These are phyloP conservation scores for Pyricularia sp. DNA, from an alignment of 2,329 filamentous ascomycete genomes.

Conservation along the genomic window DNA sequence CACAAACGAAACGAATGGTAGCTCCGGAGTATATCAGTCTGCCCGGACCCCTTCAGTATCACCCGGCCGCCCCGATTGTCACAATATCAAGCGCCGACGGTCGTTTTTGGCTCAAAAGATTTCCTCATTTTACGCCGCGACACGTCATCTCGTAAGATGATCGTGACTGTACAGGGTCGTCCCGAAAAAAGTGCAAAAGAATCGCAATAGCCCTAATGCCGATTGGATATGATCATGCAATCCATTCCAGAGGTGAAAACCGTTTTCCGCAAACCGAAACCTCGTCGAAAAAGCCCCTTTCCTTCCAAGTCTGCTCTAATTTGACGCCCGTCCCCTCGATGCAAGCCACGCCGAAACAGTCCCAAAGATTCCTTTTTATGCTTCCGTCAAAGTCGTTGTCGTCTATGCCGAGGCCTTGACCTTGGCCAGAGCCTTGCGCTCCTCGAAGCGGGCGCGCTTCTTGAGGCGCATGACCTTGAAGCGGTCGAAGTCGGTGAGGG, in stretches of 20 bases:
- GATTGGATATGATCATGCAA: constrained; percentile 2
- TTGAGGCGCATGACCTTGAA: constrained; percentile 99
- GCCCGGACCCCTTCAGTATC: not conserved
- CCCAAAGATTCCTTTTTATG: constrained; percentile 1
- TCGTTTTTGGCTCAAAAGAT: constrained; percentile 2
- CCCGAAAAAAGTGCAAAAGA: constrained; percentile 3
- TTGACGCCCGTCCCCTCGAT: not conserved
- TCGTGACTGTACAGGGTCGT: constrained; percentile 2
- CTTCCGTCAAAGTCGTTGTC: constrained; percentile 1
- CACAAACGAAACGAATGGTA: not conserved
- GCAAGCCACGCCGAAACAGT: not conserved
- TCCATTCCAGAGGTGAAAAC: constrained; percentile 3
- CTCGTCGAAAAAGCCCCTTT: not conserved
- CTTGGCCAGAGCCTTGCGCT: constrained; percentile 92
- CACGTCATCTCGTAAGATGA: not conserved
- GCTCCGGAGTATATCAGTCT: not conserved
- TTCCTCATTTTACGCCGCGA: constrained; percentile 5
- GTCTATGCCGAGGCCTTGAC: constrained; percentile 68
- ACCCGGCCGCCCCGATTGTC: not conserved
- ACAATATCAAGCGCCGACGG: not conserved
- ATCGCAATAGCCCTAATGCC: constrained; percentile 5
- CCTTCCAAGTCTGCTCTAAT: not conserved
- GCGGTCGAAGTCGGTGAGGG: constrained; percentile 95
- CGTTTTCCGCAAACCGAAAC: constrained; percentile 2
- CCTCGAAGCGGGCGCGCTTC: constrained; percentile 98